Evolutionary conservation across 306 rosid genomes (phyloP).

Genomic region (Trifolium repens): DNA sequence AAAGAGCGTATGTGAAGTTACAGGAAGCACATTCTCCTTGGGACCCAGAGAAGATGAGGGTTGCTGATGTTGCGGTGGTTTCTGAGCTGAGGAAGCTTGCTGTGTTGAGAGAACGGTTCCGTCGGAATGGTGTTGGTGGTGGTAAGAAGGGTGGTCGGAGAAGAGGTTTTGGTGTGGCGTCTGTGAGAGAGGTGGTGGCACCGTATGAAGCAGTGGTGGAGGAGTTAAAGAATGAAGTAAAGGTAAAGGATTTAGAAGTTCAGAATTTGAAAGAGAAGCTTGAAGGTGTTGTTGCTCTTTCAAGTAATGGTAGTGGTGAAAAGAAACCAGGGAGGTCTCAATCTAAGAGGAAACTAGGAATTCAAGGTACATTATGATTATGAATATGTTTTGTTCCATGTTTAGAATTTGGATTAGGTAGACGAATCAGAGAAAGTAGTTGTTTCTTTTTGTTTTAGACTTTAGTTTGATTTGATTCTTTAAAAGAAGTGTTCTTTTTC

Average conservation of each 20-base stretch:
- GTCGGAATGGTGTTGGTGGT: conserved; percentile 39
- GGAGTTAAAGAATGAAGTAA: conserved; percentile 83
- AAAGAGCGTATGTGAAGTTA: conserved; percentile 71
- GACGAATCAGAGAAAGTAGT: conserved; percentile 33
- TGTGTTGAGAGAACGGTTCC: conserved; percentile 75
- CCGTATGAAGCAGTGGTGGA: conserved; percentile 95
- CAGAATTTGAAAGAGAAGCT: conserved; percentile 85
- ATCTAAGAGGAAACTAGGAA: conserved; percentile 69
- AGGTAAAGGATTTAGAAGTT: conserved; percentile 76
- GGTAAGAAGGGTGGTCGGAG: conserved; percentile 42
- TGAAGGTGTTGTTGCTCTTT: conserved; percentile 50
- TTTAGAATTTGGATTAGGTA: conserved; percentile 35
- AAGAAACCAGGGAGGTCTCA: conserved; percentile 70
- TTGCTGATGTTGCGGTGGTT: conserved; percentile 82
- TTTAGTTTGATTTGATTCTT: conserved; percentile 18
- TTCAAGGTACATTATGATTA: conserved; percentile 63
- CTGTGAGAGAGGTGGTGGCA: conserved; percentile 85
- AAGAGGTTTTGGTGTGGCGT: conserved; percentile 39
- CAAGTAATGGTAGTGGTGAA: conserved; percentile 48
- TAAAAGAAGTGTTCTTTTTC: conserved; percentile 11
- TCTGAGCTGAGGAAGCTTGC: conserved; percentile 79
- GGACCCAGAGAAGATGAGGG: conserved; percentile 86
- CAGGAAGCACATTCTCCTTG: conserved; percentile 95
- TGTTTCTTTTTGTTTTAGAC: conserved; percentile 15
- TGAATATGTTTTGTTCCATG: conserved; percentile 16